Percentiles rank a stretch among this genome's conserved stretches.
phyloP scores from a whole-genome alignment of 768 basidiomycete species.

The Auriscalpium vulgare region DNA sequence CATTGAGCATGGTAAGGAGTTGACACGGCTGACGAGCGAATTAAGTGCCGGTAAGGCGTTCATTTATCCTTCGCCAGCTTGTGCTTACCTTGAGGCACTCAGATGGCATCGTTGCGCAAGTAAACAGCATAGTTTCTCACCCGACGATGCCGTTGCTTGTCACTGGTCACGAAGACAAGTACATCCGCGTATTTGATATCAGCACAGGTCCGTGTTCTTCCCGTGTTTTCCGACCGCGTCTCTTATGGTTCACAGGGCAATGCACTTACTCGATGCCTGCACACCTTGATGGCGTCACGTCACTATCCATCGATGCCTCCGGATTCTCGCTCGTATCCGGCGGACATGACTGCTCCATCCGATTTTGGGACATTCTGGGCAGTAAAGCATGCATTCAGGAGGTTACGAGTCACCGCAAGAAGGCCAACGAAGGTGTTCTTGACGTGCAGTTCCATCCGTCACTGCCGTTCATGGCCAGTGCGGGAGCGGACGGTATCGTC shows the following conservation, averaged over 20 bases:
- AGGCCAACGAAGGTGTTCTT: conserved; percentile 85
- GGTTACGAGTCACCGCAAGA: conserved; percentile 80
- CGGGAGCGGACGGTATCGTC: conserved; percentile 92
- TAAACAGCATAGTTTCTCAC: conserved; percentile 83
- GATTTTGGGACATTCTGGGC: conserved; percentile 90
- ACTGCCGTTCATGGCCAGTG: conserved; percentile 83
- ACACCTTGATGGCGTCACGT: conserved; percentile 89
- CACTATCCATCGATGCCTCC: conserved; percentile 79
- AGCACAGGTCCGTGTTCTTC: conserved; percentile 49
- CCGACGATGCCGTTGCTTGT: conserved; percentile 85
- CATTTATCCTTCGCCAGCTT: background rate
- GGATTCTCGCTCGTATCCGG: conserved; percentile 85
- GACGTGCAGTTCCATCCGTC: conserved; percentile 81
- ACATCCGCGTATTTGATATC: conserved; percentile 84
- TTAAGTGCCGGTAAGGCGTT: conserved; percentile 5
- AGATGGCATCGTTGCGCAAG: conserved; percentile 74
- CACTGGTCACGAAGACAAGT: conserved; percentile 90
- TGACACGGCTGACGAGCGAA: conserved; percentile 39
- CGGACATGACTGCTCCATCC: conserved; percentile 88
- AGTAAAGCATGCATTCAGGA: conserved; percentile 82
- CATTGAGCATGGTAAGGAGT: conserved; percentile 79
- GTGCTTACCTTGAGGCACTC: conserved; percentile 21
- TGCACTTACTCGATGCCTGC: conserved; percentile 87
- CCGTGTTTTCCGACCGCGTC: background rate
- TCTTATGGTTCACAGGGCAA: conserved; percentile 42